Percentiles rank a stretch among this genome's conserved stretches.
Conservation (phyloP, 2,329 filamentous ascomycete genomes). For the Cadophora sp. region DNA sequence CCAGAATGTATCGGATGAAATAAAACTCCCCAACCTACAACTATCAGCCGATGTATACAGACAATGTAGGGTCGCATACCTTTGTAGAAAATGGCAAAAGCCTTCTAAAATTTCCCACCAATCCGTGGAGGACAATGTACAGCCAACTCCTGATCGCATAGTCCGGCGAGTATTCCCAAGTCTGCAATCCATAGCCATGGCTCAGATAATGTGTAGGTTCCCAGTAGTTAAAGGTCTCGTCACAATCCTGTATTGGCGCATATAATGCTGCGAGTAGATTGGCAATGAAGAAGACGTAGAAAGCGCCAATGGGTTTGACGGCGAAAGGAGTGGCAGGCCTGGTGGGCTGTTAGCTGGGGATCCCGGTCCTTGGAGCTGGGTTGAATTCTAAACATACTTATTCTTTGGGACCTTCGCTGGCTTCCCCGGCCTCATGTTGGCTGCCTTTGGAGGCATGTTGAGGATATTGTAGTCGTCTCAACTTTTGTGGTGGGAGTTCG, state of each 20-base stretch:
- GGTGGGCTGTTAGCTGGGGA: slow-evolving; percentile 29
- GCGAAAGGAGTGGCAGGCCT: slow-evolving; percentile 60
- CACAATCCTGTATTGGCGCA: slow-evolving; percentile 95
- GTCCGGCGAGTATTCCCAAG: slow-evolving; percentile 97
- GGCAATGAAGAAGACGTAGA: slow-evolving; percentile 79
- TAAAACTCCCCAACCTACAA: slow-evolving; percentile 78
- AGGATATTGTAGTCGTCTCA: slow-evolving; percentile 3
- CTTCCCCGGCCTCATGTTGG: slow-evolving; percentile 17
- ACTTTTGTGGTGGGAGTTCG: slow-evolving; percentile 9
- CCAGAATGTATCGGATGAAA: slow-evolving; percentile 78
- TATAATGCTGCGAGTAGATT: slow-evolving; percentile 80
- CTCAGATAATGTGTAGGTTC: slow-evolving; percentile 94
- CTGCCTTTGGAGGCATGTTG: slow-evolving; percentile 51
- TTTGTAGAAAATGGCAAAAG: slow-evolving; percentile 68
- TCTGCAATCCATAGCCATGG: slow-evolving; percentile 92
- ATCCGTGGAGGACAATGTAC: slow-evolving; percentile 82
- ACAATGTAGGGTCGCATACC: slow-evolving; percentile 45
- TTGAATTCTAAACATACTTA: slow-evolving; percentile 23
- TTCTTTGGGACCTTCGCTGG: slow-evolving; percentile 35
- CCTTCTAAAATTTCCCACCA: slow-evolving; percentile 70
- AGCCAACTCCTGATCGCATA: slow-evolving; percentile 96
- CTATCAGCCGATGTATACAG: slow-evolving; percentile 21
- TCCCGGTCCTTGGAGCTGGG: not conserved
- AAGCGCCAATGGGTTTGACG: slow-evolving; percentile 76
- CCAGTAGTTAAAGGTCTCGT: slow-evolving; percentile 99